These are phyloP conservation scores for Parietaria judaica DNA, from an alignment of 306 rosid genomes.

Conservation along the genomic window DNA sequence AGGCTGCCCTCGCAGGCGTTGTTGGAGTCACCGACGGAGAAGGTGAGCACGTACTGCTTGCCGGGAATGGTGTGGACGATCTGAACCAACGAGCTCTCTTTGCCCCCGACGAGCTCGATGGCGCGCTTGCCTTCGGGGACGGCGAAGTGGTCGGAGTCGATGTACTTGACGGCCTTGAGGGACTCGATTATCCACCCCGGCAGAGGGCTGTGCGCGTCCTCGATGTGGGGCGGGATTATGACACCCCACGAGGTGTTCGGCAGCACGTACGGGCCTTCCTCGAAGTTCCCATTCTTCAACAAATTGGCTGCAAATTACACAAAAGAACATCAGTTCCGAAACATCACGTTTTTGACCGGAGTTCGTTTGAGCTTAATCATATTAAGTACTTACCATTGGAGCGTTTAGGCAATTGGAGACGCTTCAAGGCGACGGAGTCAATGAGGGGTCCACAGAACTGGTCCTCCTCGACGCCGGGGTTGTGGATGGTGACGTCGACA, in stretches of 20 bases:
- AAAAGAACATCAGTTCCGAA: too few relatives aligned
- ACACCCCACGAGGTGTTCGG: constrained; percentile 57
- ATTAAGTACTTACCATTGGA: constrained; percentile 28
- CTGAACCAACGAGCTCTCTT: constrained; percentile 70
- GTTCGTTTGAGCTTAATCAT: background rate
- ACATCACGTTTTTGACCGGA: too few relatives aligned
- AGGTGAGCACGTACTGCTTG: constrained; percentile 46
- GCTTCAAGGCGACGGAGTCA: constrained; percentile 54
- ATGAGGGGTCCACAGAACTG: constrained; percentile 85
- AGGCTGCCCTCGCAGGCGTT: constrained; percentile 57
- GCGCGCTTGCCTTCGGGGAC: constrained; percentile 67
- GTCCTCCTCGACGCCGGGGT: constrained; percentile 56
- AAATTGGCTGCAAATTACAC: constrained; percentile 36
- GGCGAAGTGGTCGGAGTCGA: constrained; percentile 53
- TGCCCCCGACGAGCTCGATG: constrained; percentile 70
- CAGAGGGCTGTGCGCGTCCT: constrained; percentile 57
- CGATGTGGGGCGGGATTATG: constrained; percentile 61
- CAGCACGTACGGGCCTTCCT: constrained; percentile 62
- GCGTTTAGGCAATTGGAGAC: constrained; percentile 46
- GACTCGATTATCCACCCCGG: constrained; percentile 88
- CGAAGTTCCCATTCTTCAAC: constrained; percentile 68
- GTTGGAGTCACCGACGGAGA: constrained; percentile 65
- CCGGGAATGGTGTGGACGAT: constrained; percentile 36
- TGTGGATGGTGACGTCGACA: constrained; percentile 43
- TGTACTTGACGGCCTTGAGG: constrained; percentile 75